Conservation (phyloP, 2,329 filamentous ascomycete species). For the Pseudogymnoascus sp. region DNA sequence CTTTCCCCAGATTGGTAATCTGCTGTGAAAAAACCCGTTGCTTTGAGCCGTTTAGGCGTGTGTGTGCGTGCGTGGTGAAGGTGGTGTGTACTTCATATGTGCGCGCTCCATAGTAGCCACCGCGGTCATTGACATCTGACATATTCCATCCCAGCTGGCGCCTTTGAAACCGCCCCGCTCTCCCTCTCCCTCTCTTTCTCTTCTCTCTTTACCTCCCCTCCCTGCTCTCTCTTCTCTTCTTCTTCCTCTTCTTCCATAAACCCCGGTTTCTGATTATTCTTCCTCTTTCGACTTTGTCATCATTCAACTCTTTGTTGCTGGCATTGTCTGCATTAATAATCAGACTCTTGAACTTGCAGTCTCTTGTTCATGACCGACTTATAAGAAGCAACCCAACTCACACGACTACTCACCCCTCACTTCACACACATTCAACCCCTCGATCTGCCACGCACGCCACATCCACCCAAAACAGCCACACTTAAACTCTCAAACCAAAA, state of each 20-base stretch:
- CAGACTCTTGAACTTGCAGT: background rate
- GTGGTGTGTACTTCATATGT: slow-evolving; percentile 4
- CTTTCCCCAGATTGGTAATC: background rate
- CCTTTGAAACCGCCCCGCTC: background rate
- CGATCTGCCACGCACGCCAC: background rate
- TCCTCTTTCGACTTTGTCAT: background rate
- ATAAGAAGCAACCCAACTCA: background rate
- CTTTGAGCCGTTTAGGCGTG: background rate
- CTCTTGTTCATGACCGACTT: slow-evolving; percentile 4
- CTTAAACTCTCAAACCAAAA: background rate
- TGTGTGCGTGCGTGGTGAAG: background rate
- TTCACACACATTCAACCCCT: background rate
- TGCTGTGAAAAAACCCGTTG: background rate
- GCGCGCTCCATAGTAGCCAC: slow-evolving; percentile 4
- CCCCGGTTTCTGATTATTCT: background rate
- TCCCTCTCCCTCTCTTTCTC: background rate
- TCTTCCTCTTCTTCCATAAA: background rate
- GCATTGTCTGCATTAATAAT: slow-evolving; percentile 1
- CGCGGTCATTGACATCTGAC: slow-evolving; percentile 3
- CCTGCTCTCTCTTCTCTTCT: background rate
- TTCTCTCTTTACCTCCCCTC: background rate
- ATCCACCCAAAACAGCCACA: background rate
- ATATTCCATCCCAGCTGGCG: slow-evolving; percentile 1
- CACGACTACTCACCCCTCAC: slow-evolving; percentile 1
- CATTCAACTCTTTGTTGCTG: background rate